These are phyloP conservation scores for Hymenoscyphus scutula DNA, from an alignment of 2,329 filamentous ascomycete genomes.

Conservation along the genomic window DNA sequence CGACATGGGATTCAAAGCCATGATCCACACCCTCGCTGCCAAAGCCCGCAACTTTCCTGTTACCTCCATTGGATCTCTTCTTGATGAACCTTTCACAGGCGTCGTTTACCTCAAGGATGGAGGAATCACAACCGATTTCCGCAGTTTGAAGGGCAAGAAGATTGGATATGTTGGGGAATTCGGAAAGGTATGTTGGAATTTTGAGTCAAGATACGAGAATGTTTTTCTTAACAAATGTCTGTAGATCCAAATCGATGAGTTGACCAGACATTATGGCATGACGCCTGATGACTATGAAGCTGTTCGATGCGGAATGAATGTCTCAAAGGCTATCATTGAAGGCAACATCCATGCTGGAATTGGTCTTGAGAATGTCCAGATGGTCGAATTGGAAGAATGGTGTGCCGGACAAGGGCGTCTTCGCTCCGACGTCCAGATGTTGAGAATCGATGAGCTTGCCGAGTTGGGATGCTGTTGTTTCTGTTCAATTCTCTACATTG, in stretches of 20 bases:
- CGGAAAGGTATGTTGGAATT: constrained; percentile 51
- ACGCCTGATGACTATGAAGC: constrained; percentile 70
- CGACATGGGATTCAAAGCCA: constrained; percentile 78
- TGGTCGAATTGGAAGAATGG: constrained; percentile 80
- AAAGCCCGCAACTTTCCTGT: constrained; percentile 75
- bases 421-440: constrained; percentile 71
- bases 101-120: constrained; percentile 73
- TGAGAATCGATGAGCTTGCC: constrained; percentile 76
- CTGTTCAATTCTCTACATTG: constrained; percentile 78
- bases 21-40: constrained; percentile 79
- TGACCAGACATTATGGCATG: constrained; percentile 77
- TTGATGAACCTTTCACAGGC: constrained; percentile 78
- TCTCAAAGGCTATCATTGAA: constrained; percentile 71
- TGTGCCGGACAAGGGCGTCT: constrained; percentile 60
- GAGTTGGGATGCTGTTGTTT: constrained; percentile 82
- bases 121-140: constrained; percentile 73
- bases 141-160: constrained; percentile 69
- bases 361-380: constrained; percentile 78
- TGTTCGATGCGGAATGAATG: constrained; percentile 78
- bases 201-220: background rate
- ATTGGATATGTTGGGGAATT: constrained; percentile 78
- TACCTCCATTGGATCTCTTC: constrained; percentile 68
- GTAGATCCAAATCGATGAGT: constrained; percentile 77
- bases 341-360: constrained; percentile 73
- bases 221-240: background rate